phyloP scores from a whole-genome alignment of 495 filamentous ascomycete species.

The Xylaria acuta region DNA sequence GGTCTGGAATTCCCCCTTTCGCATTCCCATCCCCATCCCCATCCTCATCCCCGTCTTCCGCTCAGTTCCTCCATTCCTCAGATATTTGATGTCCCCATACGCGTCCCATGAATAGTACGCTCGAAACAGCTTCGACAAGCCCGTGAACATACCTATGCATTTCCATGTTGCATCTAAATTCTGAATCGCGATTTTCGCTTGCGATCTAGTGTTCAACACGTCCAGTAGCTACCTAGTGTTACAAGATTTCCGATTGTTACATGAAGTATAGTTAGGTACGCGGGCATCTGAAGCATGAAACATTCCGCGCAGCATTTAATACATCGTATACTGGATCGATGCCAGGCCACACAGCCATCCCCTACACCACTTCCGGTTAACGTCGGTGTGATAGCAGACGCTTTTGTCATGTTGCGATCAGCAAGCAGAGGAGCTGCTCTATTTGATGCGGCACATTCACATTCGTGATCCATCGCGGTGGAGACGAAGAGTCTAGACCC shows the following conservation, averaged over 20 bases:
- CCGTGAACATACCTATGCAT: neutral
- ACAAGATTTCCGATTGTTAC: neutral
- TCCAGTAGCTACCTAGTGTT: neutral
- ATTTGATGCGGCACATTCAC: neutral
- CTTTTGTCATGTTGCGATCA: neutral
- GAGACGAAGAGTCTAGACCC: slow-evolving; percentile 1
- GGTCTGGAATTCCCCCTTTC: neutral
- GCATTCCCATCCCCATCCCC: slow-evolving; percentile 8
- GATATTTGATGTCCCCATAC: neutral
- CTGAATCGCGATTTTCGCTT: neutral
- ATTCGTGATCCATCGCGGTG: neutral
- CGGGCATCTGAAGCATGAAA: neutral
- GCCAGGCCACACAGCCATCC: neutral
- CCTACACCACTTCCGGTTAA: neutral
- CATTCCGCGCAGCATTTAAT: neutral
- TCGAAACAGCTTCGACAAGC: neutral
- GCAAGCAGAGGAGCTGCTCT: neutral
- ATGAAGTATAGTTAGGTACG: neutral
- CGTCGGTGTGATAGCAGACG: neutral
- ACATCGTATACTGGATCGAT: neutral
- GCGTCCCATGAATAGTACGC: neutral
- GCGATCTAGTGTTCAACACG: neutral
- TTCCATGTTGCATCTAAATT: too few species aligned
- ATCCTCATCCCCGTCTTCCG: neutral
- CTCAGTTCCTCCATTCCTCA: neutral